Conservation (phyloP, 352 stramenopile genomes). For the Paralagenidium karlingii region DNA sequence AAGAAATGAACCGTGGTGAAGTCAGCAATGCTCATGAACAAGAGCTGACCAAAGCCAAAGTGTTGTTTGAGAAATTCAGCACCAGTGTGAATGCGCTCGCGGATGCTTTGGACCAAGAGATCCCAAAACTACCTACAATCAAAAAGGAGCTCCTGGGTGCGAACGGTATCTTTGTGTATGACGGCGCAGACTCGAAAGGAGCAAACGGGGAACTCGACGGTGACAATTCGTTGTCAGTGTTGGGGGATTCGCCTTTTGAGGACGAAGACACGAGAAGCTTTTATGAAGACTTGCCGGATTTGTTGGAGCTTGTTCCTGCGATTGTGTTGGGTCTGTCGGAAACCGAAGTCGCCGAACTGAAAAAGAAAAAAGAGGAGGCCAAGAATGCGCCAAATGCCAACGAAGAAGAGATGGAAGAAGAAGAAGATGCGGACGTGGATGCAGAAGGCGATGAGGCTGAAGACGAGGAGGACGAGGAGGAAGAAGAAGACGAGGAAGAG, state of each 20-base stretch:
- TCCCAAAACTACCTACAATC: constrained; percentile 45
- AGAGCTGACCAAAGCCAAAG: constrained; percentile 56
- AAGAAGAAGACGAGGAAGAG: constrained; percentile 14
- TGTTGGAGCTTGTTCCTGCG: constrained; percentile 90
- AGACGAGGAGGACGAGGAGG: constrained; percentile 21
- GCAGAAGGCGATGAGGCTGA: constrained; percentile 23
- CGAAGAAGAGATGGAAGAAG: constrained; percentile 20
- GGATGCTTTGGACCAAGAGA: constrained; percentile 63
- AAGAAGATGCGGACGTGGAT: constrained; percentile 24
- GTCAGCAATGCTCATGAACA: constrained; percentile 56
- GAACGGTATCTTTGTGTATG: constrained; percentile 46
- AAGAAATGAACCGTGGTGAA: constrained; percentile 75
- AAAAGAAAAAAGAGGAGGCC: constrained; percentile 51
- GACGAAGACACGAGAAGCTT: constrained; percentile 93
- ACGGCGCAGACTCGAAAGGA: constrained; percentile 49
- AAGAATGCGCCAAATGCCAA: constrained; percentile 3
- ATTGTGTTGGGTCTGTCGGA: constrained; percentile 89
- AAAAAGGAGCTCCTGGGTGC: constrained; percentile 25
- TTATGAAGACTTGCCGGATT: constrained; percentile 95
- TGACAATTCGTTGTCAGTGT: constrained; percentile 42
- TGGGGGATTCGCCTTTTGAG: constrained; percentile 87
- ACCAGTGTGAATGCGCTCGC: constrained; percentile 72
- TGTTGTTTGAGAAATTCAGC: constrained; percentile 79
- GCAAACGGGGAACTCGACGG: constrained; percentile 40
- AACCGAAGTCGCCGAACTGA: constrained; percentile 72